These are phyloP conservation scores for Hypoxylon subgilvum DNA, from an alignment of 495 filamentous ascomycete genomes.

Conservation along the genomic window DNA sequence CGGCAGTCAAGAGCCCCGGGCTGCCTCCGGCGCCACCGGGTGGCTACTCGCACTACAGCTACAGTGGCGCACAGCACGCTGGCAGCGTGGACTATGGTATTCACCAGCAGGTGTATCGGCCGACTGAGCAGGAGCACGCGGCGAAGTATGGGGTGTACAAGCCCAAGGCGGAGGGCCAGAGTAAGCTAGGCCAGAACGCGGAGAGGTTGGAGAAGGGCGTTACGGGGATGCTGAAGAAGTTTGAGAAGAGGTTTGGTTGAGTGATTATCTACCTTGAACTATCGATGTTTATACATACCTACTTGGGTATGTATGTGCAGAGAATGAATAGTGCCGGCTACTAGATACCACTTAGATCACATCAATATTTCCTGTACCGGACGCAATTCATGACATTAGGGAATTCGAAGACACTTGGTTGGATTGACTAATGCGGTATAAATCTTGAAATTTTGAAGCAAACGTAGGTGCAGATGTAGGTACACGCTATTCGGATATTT, in stretches of 20 bases:
- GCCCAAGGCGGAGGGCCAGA: conserved; percentile 57
- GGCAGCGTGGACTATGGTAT: conserved; percentile 64
- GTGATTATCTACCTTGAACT: background rate
- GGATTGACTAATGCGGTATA: too few species aligned
- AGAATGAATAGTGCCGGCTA: too few species aligned
- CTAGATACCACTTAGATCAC: conserved; percentile 1
- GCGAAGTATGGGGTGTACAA: conserved; percentile 49
- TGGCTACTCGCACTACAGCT: conserved; percentile 66
- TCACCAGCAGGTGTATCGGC: conserved; percentile 78
- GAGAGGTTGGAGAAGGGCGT: conserved; percentile 76
- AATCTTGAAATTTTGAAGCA: too few species aligned
- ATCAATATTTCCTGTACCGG: background rate
- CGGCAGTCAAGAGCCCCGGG: conserved; percentile 37
- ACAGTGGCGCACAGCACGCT: conserved; percentile 44
- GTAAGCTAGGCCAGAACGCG: conserved; percentile 72
- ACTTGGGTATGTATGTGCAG: too few species aligned
- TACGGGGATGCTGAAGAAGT: conserved; percentile 80
- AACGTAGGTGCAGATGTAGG: background rate
- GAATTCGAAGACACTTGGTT: too few species aligned
- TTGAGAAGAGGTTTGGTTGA: conserved; percentile 81
- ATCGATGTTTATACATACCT: too few species aligned
- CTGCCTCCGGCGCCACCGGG: conserved; percentile 45
- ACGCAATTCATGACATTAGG: too few species aligned
- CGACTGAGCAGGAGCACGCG: conserved; percentile 66
- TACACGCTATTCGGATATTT: too few species aligned